A percentile compares a stretch with the other conserved stretches of the same genome.
phyloP scores from a whole-genome alignment of 202 grass and related monocot species.

The Panicum virgatum region DNA sequence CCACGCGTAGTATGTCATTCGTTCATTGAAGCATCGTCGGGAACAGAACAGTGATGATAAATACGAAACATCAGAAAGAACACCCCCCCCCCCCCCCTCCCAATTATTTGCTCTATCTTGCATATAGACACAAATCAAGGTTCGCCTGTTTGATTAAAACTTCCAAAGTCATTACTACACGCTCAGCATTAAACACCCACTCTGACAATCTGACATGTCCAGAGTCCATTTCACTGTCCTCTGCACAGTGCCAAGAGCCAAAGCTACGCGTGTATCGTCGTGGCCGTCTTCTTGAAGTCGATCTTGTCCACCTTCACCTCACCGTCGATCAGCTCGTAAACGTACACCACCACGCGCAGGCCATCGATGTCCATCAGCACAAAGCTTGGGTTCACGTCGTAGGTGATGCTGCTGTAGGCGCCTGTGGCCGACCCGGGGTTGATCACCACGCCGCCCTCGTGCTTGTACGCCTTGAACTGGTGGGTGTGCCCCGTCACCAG shows the following conservation, averaged over 20 bases:
- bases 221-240: background rate
- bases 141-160: background rate
- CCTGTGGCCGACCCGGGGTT: slow-evolving; percentile 92
- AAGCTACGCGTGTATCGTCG: slow-evolving; percentile 41
- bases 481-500: slow-evolving; percentile 95
- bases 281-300: slow-evolving; percentile 92
- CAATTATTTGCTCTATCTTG: background rate
- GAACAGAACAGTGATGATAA: no score
- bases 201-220: background rate
- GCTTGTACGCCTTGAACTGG: slow-evolving; percentile 99
- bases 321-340: slow-evolving; percentile 93
- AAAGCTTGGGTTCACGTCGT: slow-evolving; percentile 96
- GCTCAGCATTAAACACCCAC: background rate
- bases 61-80: no score
- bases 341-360: slow-evolving; percentile 90
- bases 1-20: no score
- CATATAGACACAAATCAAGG: background rate
- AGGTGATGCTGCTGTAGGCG: slow-evolving; percentile 90
- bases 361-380: slow-evolving; percentile 97
- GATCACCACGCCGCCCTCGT: slow-evolving; percentile 91
- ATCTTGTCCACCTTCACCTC: slow-evolving; percentile 99
- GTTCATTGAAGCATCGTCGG: no score
- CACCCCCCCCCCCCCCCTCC: no score
- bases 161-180: background rate
- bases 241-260: no score